Percentiles rank a stretch among this genome's conserved stretches.
phyloP scores from a whole-genome alignment of 345 rosid genomes.

The Corymbia maculata region DNA sequence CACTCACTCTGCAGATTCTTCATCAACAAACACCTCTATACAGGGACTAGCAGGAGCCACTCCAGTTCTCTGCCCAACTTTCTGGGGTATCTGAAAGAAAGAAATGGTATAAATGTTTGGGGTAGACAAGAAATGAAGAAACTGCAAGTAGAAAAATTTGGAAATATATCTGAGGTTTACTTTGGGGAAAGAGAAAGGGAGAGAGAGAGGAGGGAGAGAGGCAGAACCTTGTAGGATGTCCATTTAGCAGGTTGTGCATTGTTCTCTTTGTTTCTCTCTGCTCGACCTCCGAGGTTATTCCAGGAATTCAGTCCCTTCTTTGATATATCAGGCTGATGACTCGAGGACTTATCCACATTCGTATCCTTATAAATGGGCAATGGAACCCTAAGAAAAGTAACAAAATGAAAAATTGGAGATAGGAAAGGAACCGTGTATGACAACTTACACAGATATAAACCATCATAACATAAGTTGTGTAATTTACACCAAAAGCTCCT shows the following conservation, averaged over 20 bases:
- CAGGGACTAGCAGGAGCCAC: slow-evolving; percentile 25
- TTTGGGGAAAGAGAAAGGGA: background rate
- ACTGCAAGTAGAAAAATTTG: background rate
- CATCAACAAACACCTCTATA: slow-evolving; percentile 80
- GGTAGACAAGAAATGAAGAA: background rate
- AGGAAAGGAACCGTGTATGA: background rate
- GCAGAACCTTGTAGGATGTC: slow-evolving; percentile 60
- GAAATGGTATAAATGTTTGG: background rate
- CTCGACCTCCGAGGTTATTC: slow-evolving; percentile 56
- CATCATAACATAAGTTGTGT: background rate
- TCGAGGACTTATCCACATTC: slow-evolving; percentile 14
- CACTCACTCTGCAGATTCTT: slow-evolving; percentile 62
- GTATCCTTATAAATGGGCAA: slow-evolving; percentile 55
- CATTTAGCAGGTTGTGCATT: slow-evolving; percentile 66
- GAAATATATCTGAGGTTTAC: background rate
- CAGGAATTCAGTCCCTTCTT: slow-evolving; percentile 44
- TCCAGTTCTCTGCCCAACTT: slow-evolving; percentile 29
- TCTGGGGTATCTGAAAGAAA: slow-evolving; percentile 53
- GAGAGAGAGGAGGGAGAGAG: background rate
- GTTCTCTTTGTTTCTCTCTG: slow-evolving; percentile 94
- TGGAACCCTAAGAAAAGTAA: slow-evolving; percentile 29
- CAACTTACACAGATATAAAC: background rate
- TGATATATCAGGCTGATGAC: slow-evolving; percentile 28
- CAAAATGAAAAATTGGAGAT: background rate
- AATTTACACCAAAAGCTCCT: background rate